Percentiles rank a stretch among this genome's conserved stretches.
These are phyloP conservation scores for Neoascochyta sp. DNA, from an alignment of 2,329 filamentous ascomycete genomes.

Conservation along the genomic window DNA sequence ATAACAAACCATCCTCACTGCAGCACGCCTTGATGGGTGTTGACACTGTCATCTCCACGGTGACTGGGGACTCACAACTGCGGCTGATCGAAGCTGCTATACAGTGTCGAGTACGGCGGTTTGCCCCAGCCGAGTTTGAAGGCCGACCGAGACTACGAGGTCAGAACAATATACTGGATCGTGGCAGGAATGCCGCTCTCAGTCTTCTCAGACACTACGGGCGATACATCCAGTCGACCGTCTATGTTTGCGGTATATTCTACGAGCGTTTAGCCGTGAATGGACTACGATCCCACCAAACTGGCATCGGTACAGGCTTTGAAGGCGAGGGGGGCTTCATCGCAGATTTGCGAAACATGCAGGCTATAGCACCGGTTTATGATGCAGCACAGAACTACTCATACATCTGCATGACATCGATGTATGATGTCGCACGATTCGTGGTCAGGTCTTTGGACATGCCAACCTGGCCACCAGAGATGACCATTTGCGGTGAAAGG, in stretches of 20 bases:
- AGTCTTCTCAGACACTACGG: slow-evolving; percentile 55
- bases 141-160: slow-evolving; percentile 57
- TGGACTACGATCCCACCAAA: slow-evolving; percentile 58
- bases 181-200: slow-evolving; percentile 56
- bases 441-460: slow-evolving; percentile 66
- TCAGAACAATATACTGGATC: slow-evolving; percentile 58
- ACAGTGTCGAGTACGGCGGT: slow-evolving; percentile 60
- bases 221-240: slow-evolving; percentile 61
- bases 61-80: slow-evolving; percentile 63
- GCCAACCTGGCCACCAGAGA: slow-evolving; percentile 63
- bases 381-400: slow-evolving; percentile 46
- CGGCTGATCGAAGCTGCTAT: slow-evolving; percentile 70
- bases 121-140: slow-evolving; percentile 74
- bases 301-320: slow-evolving; percentile 56
- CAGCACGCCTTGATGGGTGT: slow-evolving; percentile 66
- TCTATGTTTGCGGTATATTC: slow-evolving; percentile 70
- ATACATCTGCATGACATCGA: slow-evolving; percentile 62
- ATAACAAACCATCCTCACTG: slow-evolving; percentile 56
- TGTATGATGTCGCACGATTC: slow-evolving; percentile 67
- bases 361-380: slow-evolving; percentile 59
- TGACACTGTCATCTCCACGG: slow-evolving; percentile 71
- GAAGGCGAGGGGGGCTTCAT: slow-evolving; percentile 62
- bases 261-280: slow-evolving; percentile 71
- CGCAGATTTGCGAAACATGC: slow-evolving; percentile 56
- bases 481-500: slow-evolving; percentile 65